Evolutionary conservation across 1,139 yeast species (phyloP).

Genomic region (Candida sp.): DNA sequence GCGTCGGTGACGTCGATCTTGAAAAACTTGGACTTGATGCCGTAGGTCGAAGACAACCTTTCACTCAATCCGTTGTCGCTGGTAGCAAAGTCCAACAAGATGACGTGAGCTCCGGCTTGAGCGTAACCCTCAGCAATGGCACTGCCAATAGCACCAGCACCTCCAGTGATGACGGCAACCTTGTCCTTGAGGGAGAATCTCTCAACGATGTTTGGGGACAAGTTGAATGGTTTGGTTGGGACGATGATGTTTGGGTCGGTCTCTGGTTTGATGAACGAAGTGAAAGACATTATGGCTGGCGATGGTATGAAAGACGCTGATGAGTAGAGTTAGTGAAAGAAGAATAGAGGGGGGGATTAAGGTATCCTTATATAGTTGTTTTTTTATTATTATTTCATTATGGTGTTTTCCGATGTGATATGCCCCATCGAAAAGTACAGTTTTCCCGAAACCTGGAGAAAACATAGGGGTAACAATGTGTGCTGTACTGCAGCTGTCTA

Average conservation of each 20-base stretch:
- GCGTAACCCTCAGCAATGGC: constrained; percentile 57
- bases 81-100: not conserved
- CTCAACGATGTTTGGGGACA: constrained; percentile 37
- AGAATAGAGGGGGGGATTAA: not conserved
- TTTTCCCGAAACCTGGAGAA: constrained; percentile 3
- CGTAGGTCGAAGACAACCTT: not conserved
- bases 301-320: too few species aligned
- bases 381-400: not conserved
- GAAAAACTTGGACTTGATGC: not conserved
- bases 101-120: not conserved
- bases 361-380: not conserved
- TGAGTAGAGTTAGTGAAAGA: too few species aligned
- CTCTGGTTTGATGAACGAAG: constrained; percentile 25
- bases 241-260: constrained; percentile 20
- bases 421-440: not conserved
- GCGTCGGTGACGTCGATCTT: not conserved
- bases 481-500: not conserved
- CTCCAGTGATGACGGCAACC: constrained; percentile 83
- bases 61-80: not conserved
- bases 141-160: constrained; percentile 82
- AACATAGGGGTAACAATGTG: not conserved
- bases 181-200: constrained; percentile 72
- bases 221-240: constrained; percentile 30
- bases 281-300: constrained; percentile 8
- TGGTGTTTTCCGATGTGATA: not conserved